phyloP scores from a whole-genome alignment of 1,284 basidiomycete species.

The Baeospora myosura region DNA sequence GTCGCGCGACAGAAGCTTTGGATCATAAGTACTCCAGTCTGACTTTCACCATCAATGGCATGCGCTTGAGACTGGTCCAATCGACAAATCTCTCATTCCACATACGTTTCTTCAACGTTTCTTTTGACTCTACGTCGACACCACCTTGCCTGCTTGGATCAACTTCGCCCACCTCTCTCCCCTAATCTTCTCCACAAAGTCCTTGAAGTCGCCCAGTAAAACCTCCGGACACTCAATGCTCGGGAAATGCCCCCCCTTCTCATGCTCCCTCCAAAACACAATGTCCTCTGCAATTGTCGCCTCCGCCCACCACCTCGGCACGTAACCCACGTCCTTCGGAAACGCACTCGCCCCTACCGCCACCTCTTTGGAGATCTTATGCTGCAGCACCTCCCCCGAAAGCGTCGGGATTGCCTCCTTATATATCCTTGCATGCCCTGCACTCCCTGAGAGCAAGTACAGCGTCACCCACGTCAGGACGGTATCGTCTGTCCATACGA shows the following conservation, averaged over 20 bases:
- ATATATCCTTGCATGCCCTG: conserved; percentile 24
- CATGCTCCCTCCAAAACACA: conserved; percentile 24
- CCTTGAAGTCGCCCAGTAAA: conserved; percentile 17
- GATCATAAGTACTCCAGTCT: no score
- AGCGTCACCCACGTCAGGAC: conserved; percentile 15
- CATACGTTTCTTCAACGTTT: no score
- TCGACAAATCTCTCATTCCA: no score
- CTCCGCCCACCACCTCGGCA: conserved; percentile 25
- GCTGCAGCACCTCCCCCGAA: conserved; percentile 13
- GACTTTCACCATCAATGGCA: no score
- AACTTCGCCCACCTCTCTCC: no score
- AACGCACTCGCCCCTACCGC: conserved; percentile 21
- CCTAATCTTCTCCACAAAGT: conserved; percentile 17
- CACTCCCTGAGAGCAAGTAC: conserved; percentile 13
- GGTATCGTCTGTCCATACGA: conserved; percentile 11
- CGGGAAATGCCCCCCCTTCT: conserved; percentile 23
- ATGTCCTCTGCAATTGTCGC: conserved; percentile 21
- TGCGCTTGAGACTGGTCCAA: no score
- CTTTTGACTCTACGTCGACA: no score
- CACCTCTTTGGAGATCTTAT: conserved; percentile 17
- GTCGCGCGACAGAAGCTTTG: no score
- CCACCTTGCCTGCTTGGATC: no score
- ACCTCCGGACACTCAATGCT: conserved; percentile 18
- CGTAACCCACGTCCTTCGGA: conserved; percentile 22
- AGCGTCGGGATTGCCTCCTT: conserved; percentile 18